phyloP scores from a whole-genome alignment of 169 alveolate genomes.

The Plasmodium yoelii region DNA sequence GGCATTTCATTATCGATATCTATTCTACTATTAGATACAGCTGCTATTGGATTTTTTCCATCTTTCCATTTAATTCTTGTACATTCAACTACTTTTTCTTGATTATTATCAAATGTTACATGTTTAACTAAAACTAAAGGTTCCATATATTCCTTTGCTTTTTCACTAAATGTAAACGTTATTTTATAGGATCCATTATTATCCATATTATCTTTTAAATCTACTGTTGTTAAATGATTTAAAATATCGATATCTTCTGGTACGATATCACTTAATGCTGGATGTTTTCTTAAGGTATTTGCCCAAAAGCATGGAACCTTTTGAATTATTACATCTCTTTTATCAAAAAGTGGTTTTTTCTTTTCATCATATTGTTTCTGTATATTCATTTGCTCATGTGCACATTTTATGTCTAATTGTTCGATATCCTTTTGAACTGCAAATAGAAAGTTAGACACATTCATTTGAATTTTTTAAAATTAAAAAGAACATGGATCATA shows the following conservation, averaged over 20 bases:
- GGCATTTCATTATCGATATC: constrained; percentile 64
- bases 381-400: constrained; percentile 90
- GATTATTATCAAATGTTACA: constrained; percentile 85
- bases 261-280: constrained; percentile 88
- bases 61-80: constrained; percentile 91
- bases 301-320: constrained; percentile 93
- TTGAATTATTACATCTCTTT: constrained; percentile 87
- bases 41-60: constrained; percentile 79
- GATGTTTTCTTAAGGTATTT: constrained; percentile 89
- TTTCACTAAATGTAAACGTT: constrained; percentile 87
- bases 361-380: constrained; percentile 91
- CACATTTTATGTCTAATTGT: constrained; percentile 90
- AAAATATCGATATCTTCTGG: constrained; percentile 90
- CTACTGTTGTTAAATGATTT: constrained; percentile 84
- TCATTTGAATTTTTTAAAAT: background rate
- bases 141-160: constrained; percentile 89
- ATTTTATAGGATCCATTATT: constrained; percentile 91
- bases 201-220: constrained; percentile 91
- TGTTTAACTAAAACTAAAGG: constrained; percentile 89
- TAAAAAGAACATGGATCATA: background rate
- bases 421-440: constrained; percentile 86
- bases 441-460: background rate
- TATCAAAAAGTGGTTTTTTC: constrained; percentile 89
- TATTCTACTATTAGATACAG: constrained; percentile 47
- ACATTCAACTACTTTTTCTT: constrained; percentile 89